Conservation (phyloP, 805 yeast genomes). For the Teunomyces aglyptinius region DNA sequence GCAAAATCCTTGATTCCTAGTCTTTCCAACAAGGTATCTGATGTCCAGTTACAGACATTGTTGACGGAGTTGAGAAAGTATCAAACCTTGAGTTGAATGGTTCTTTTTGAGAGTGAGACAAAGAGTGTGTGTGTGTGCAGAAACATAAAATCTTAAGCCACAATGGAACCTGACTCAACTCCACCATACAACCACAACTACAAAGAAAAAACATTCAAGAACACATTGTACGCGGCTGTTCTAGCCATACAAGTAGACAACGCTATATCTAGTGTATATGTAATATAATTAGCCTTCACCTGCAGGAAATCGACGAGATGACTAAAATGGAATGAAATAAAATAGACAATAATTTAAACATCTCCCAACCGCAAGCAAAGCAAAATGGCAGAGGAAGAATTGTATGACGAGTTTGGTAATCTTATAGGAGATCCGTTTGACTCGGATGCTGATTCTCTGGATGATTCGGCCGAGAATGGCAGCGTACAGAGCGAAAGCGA, state of each 20-base stretch:
- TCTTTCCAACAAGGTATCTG: constrained; percentile 73
- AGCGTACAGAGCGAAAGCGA: constrained; percentile 13
- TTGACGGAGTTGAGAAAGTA: constrained; percentile 78
- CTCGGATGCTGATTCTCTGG: constrained; percentile 43
- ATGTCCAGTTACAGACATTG: constrained; percentile 81
- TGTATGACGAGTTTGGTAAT: constrained; percentile 83
- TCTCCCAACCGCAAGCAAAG: background rate
- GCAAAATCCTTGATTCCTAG: constrained; percentile 94
- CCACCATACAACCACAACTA: background rate
- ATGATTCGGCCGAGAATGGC: constrained; percentile 7
- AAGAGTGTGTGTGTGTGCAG: too few species aligned
- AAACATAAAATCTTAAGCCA: too few species aligned
- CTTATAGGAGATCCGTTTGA: constrained; percentile 51
- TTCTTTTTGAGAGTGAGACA: too few species aligned
- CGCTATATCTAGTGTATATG: constrained; percentile 2
- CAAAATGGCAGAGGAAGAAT: constrained; percentile 55
- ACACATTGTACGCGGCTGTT: background rate
- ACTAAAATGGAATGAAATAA: background rate
- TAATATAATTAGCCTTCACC: background rate
- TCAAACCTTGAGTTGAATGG: constrained; percentile 37
- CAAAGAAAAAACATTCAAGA: background rate
- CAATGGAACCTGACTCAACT: background rate
- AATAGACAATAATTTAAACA: background rate
- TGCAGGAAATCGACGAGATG: constrained; percentile 1
- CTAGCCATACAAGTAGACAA: constrained; percentile 1